phyloP scores from a whole-genome alignment of 495 filamentous ascomycete species.

The Talaromyces borbonicus region DNA sequence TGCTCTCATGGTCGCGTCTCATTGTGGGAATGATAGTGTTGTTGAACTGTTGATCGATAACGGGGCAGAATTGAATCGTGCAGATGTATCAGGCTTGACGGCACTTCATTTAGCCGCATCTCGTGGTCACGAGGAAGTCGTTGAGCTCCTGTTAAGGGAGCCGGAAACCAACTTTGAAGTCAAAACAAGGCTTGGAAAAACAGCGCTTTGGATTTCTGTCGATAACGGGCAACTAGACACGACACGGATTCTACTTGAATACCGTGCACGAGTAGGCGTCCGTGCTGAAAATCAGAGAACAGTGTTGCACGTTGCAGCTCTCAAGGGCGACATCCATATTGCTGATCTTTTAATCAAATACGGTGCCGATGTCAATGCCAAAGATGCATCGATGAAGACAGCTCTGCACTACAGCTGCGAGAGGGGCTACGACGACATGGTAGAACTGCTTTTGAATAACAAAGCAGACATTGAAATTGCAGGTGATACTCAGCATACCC shows the following conservation, averaged over 20 bases:
- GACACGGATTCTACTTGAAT: conserved; percentile 13
- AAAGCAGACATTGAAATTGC: conserved; percentile 27
- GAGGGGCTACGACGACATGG: conserved; percentile 20
- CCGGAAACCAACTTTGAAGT: conserved; percentile 22
- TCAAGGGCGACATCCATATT: conserved; percentile 24
- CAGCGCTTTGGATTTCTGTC: conserved; percentile 5
- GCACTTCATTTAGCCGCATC: conserved; percentile 37
- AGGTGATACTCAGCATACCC: conserved; percentile 26
- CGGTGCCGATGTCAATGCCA: conserved; percentile 32
- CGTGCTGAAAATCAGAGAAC: conserved; percentile 29
- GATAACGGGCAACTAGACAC: conserved; percentile 18
- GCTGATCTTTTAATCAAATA: conserved; percentile 22
- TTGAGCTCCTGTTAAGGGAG: conserved; percentile 27
- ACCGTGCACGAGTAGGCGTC: conserved; percentile 13
- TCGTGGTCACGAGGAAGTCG: conserved; percentile 27
- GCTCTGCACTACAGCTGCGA: conserved; percentile 35
- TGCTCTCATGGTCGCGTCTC: conserved; percentile 36
- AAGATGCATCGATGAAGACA: conserved; percentile 31
- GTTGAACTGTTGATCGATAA: conserved; percentile 30
- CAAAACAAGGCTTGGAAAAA: conserved; percentile 23
- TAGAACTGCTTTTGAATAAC: conserved; percentile 25
- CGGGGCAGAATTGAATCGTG: conserved; percentile 24
- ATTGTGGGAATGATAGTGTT: conserved; percentile 35
- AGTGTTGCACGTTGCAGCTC: conserved; percentile 30
- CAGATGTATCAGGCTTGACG: conserved; percentile 27